Percentiles rank a stretch among this genome's conserved stretches.
Conservation (phyloP, 768 basidiomycete species). For the Mycena filopes region DNA sequence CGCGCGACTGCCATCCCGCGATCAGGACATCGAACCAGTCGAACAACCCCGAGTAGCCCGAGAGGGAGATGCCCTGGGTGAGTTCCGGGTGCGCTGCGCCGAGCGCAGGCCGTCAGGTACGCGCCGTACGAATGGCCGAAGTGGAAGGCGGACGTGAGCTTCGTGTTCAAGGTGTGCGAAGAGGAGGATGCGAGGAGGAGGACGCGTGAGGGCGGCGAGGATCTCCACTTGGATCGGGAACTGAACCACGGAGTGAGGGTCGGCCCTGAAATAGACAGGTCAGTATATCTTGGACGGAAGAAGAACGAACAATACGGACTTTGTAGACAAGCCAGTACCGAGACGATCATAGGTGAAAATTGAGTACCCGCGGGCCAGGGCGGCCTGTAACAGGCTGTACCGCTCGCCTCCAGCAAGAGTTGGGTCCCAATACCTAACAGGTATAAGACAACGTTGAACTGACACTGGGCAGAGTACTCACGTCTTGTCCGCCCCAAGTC, state of each 20-base stretch:
- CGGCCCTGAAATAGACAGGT: conserved; percentile 4
- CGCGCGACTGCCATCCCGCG: conserved; percentile 27
- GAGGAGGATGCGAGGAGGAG: conserved; percentile 13
- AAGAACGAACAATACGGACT: not conserved
- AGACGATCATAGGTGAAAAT: conserved; percentile 24
- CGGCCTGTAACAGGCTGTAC: conserved; percentile 25
- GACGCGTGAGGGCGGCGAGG: conserved; percentile 20
- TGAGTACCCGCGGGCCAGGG: conserved; percentile 14
- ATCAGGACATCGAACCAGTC: conserved; percentile 27
- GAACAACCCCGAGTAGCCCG: conserved; percentile 24
- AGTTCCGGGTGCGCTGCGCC: conserved; percentile 22
- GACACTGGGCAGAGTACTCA: not conserved
- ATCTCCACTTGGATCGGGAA: conserved; percentile 28
- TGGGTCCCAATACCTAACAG: conserved; percentile 24
- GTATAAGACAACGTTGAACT: not conserved
- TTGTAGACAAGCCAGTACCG: conserved; percentile 23
- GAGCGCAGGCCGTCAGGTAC: conserved; percentile 24
- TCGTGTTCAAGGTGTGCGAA: conserved; percentile 4
- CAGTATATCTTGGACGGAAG: not conserved
- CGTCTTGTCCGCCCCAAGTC: conserved; percentile 25
- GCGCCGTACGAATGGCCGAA: conserved; percentile 22
- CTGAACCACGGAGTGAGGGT: conserved; percentile 26
- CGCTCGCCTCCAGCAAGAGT: conserved; percentile 16
- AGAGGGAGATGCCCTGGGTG: conserved; percentile 17
- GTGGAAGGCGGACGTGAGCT: conserved; percentile 12